Base-by-base conservation (phyloP, 371 early-diverging fungal species). In the Vairimorpha necatrix region DNA sequence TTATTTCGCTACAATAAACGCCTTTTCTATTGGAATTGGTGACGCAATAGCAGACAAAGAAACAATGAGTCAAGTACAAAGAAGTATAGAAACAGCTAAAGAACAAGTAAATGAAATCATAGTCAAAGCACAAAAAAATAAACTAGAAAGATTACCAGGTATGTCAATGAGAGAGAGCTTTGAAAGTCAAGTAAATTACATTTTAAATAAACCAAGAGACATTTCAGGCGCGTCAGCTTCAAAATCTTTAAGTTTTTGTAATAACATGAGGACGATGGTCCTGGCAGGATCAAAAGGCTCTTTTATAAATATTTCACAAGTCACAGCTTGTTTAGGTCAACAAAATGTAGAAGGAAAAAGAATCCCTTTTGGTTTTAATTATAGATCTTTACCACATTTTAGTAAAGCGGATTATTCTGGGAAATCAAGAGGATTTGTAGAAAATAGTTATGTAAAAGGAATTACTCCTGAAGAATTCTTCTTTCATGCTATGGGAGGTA, bases 401-500 rank as follows among this genome's bases (percentile, higher is more conserved):
- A 89, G 91, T 22, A 94, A 94, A 85, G 95, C 95, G 85, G 99
- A 99, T 86, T 92, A 93, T 83, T 90, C 92, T 48, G 94, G 98
- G 4, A 94, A 92, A 85, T 89, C 90, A 83, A 88, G 93, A 67
- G 99, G 99, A 26, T 98, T 98, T 86, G 96, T 96, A 11, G 93
- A 94, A 84, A 97, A 95, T 86, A 93, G 93, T 33, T 98, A 96
- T 84, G 84, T 98, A 71, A 87, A 91, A 66, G 99, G 99, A n/a
- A 80, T 98, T 77, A 93, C 92, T 0, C 96, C 98, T 7, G 91
- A 91, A 54, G 99, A 98, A 86, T 97, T 95, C 87, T 98, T 93
- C 86, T 98, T 97, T 90, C 99, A 98, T 87, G 96, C 98, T 32
- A 97, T 97, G 97, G 97, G 96, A 87, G 99, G 99, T 82, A 91